A percentile compares a stretch with the other conserved stretches of the same genome.
These are phyloP conservation scores for Phytophthora pistaciae DNA, from an alignment of 352 stramenopile genomes.

Conservation along the genomic window DNA sequence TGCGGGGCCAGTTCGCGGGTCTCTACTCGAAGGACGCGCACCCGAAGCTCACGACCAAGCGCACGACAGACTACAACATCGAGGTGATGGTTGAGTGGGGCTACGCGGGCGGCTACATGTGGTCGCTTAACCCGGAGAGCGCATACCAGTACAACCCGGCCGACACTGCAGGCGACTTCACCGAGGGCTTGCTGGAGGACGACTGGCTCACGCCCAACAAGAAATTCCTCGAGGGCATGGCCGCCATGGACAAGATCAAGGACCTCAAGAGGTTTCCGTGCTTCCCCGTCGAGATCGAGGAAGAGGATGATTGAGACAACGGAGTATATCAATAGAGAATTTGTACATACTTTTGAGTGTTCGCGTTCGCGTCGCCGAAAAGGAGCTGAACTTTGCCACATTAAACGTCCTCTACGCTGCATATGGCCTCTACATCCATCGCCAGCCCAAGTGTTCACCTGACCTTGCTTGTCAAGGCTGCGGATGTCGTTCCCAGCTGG, in stretches of 20 bases:
- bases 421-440: slow-evolving; percentile 11
- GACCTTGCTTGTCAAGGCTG: slow-evolving; percentile 2
- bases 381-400: slow-evolving; percentile 11
- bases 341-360: neutral
- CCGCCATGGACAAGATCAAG: slow-evolving; percentile 49
- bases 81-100: slow-evolving; percentile 59
- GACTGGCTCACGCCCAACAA: slow-evolving; percentile 70
- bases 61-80: slow-evolving; percentile 72
- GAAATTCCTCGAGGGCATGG: slow-evolving; percentile 56
- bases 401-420: slow-evolving; percentile 24
- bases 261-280: slow-evolving; percentile 65
- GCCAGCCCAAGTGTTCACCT: neutral
- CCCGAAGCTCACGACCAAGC: slow-evolving; percentile 64
- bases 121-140: slow-evolving; percentile 67
- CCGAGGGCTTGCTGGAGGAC: slow-evolving; percentile 56
- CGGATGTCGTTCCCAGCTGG: slow-evolving; percentile 13
- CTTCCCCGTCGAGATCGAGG: slow-evolving; percentile 39
- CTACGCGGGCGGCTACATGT: slow-evolving; percentile 69
- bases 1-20: slow-evolving; percentile 71
- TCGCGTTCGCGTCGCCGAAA: slow-evolving; percentile 7
- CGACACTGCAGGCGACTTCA: slow-evolving; percentile 55
- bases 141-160: slow-evolving; percentile 71
- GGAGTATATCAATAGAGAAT: neutral
- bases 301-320: too few relatives aligned
- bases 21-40: slow-evolving; percentile 66